Conservation (phyloP, 1,284 basidiomycete species). For the Heterobasidion parviporum region DNA sequence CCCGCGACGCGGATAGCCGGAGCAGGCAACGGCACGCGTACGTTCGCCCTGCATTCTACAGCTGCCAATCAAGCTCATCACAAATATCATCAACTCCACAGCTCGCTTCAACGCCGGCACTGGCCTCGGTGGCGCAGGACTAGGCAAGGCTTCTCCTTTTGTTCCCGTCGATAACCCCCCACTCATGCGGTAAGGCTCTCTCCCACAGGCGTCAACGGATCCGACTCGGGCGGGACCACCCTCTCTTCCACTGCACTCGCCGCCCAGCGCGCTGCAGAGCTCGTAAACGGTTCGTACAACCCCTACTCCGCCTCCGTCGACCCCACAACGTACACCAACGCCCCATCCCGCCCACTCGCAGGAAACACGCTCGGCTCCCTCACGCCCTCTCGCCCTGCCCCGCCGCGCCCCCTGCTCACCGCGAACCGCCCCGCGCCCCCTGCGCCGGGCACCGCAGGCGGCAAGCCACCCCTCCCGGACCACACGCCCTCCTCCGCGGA, state of each 20-base stretch:
- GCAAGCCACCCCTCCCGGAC: constrained; percentile 35
- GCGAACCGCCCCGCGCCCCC: constrained; percentile 42
- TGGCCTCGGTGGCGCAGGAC: constrained; percentile 63
- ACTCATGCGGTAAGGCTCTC: constrained; percentile 45
- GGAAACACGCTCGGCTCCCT: background rate
- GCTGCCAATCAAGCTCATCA: constrained; percentile 7
- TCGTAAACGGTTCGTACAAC: constrained; percentile 52
- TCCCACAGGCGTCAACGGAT: constrained; percentile 37
- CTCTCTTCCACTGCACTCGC: background rate
- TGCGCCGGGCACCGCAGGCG: constrained; percentile 18
- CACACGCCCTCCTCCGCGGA: constrained; percentile 56
- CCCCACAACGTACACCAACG: constrained; percentile 19
- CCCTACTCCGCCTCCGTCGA: constrained; percentile 16
- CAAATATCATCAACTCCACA: constrained; percentile 16
- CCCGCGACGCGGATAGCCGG: constrained; percentile 10
- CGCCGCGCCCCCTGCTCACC: constrained; percentile 41
- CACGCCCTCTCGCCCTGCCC: constrained; percentile 43
- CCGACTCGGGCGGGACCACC: background rate
- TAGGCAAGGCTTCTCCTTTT: constrained; percentile 38
- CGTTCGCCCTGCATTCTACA: constrained; percentile 14
- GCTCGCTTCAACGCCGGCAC: constrained; percentile 81
- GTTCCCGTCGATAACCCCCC: constrained; percentile 21
- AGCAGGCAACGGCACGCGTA: constrained; percentile 11
- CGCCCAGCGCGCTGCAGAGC: constrained; percentile 42
- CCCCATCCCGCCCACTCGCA: background rate